A percentile compares a stretch with the other conserved stretches of the same genome.
Evolutionary conservation across 371 early-diverging fungal genomes (phyloP).

Genomic region (Zopfochytrium polystomum): DNA sequence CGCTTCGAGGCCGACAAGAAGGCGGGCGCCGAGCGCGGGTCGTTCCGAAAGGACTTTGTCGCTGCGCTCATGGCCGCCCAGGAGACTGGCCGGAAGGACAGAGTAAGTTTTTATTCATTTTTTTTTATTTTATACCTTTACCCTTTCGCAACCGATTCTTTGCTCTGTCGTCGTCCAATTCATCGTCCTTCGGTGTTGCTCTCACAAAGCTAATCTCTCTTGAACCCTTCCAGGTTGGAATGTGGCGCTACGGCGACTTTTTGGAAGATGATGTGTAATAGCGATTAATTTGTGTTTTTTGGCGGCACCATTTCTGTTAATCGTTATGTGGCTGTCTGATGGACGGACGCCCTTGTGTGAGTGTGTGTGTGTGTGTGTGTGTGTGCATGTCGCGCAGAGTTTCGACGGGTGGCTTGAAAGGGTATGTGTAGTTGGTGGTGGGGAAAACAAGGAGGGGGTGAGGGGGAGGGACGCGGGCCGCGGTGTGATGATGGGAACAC

Average conservation of each 20-base stretch:
- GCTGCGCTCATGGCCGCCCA: slow-evolving; percentile 52
- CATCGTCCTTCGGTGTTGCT: neutral
- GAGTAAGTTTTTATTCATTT: slow-evolving; percentile 48
- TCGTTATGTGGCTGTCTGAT: too few species aligned
- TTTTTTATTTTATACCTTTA: neutral
- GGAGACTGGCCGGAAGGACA: slow-evolving; percentile 60
- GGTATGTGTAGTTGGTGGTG: too few species aligned
- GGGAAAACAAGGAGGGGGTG: too few species aligned
- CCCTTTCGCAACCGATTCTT: neutral
- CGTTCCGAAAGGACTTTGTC: slow-evolving; percentile 52
- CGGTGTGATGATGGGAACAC: too few species aligned
- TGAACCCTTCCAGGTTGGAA: slow-evolving; percentile 49
- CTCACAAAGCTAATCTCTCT: neutral
- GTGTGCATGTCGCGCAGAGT: too few species aligned
- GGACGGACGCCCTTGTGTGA: too few species aligned
- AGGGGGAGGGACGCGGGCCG: too few species aligned
- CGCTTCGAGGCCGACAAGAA: slow-evolving; percentile 19
- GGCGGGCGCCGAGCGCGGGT: slow-evolving; percentile 9
- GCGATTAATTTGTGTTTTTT: too few species aligned
- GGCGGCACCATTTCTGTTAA: too few species aligned
- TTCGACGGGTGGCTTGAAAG: too few species aligned
- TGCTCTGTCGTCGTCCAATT: too few species aligned
- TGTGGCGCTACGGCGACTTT: slow-evolving; percentile 90
- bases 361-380: too few species aligned
- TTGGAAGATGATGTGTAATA: slow-evolving; percentile 81